Base-by-base conservation (phyloP, 2,329 filamentous ascomycete species). In the Aspergillus novoparasiticus region DNA sequence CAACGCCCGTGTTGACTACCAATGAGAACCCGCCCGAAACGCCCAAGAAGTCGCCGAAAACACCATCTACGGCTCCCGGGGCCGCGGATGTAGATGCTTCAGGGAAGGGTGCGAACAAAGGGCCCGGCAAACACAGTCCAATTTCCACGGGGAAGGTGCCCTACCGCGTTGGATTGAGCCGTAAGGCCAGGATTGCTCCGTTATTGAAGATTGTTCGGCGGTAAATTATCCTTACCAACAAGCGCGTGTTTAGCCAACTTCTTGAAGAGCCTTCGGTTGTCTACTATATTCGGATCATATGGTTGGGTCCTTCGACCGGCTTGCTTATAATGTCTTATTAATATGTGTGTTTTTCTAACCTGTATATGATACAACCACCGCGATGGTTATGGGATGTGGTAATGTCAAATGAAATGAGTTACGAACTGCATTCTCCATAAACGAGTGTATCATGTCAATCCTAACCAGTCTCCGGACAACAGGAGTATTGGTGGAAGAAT, bases 161-260 rank as follows among this genome's bases (percentile, higher is more conserved):
- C 2, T 80, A 78, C 56, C 77, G 83, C 0, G 82, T 85, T 6
- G 83, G 83, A 2, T 68, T 85, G 62, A 84, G 82, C 69, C 82
- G 80, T 58, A 75, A 74, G 61, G 80, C 80, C 26, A 73, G 80
- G 30, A 84, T 85, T 54, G 81, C 81, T 21, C 80, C 83, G 21
- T 70, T 85, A 66, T 69, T 85, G 61, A 81, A 80, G 64, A 71
- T 82, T 50, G 75, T 82, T 12, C 74, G 78, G 57, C 81, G 81
- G 39, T 69, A 57, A 57, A 68, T 16, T 10, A 34, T 28, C 1
- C 30, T 34, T 45, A 12, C 16, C 39, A 19, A n/a, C 4, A 48
- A 9, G 11, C 12, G 21, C 23, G 21, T 23, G 12, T 23, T 9
- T 46, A 46, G 21, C 43, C 21, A 21, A 12, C 43, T 23, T 23